Evolutionary conservation across 2,329 filamentous ascomycete species (phyloP), one percentile per base, ranked within the genome.

Genomic region (Pezicula neosporulosa): DNA sequence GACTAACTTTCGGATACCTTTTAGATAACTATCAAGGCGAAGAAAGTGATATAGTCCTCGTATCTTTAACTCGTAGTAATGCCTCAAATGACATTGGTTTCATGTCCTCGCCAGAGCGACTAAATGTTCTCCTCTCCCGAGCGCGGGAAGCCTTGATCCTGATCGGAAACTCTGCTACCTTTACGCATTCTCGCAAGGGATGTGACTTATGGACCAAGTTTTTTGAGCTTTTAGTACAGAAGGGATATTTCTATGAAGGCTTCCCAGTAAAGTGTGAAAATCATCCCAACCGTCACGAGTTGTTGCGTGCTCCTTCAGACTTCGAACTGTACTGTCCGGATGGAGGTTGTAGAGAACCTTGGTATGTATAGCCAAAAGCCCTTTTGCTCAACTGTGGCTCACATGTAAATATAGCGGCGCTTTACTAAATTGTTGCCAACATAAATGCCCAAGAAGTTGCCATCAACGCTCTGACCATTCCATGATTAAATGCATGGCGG

Each of bases 21-120:
- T 9, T 53, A 85, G 87, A 91, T 55, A 91, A 91, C 54, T 92
- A 87, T 51, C 88, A 91, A 63, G 87, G 88, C 1, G 87, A 91
- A 60, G 87, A 92, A 56, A 83, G 81, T 36, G 81, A 90, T 1
- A 85, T 92, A 15, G 83, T 90, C 0, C 77, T 92, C 7, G 80
- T 73, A 0, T 86, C 83, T 0, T 65, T 91, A 10, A 89, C 85
- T 0, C 72, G 88, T 4, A 87, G 86, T 63, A 91, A 91, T 55
- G 51, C 60, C 0, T 61, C 62, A 0, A 77, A 80, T 0, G 82
- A 90, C 1, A 87, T 90, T 28, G 87, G 88, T 0, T 91, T 91
- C 63, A 82, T 91, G 74, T 63, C 71, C 0, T 73, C 83, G 0
- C 80, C 81, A 0, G 80, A 91, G 57, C 74, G 88, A 1, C 64